Evolutionary conservation across 257 asterid species (phyloP), one percentile per base, ranked within the genome.

Genomic region (Primulina huaijiensis): DNA sequence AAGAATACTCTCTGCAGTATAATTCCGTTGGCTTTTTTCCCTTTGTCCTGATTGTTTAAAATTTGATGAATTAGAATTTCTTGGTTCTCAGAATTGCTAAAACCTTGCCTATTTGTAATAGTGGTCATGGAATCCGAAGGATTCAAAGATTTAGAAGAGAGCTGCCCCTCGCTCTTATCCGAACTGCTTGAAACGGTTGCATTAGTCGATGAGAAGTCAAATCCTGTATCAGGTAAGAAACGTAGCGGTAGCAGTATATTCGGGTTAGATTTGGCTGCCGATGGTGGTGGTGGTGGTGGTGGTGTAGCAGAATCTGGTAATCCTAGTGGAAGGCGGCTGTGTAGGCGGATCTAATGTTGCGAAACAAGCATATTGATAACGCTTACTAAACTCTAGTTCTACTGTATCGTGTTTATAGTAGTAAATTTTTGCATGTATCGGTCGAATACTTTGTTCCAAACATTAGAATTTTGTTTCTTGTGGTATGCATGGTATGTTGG

Each of bases 121-220:
- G 98, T 67, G 83, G 95, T 90, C 60, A 88, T 92, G 98, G 90
- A 83, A 73, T 83, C 92, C 0, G 95, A 87, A 72, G 98, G 97
- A 29, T 90, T 87, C 83, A 77, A 34, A 33, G 83, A 90, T 79
- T 67, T 92, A 79, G 92, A 88, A 77, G 77, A 87, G 83, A 86
- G 93, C 84, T 87, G 92, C 77, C 96, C 93, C n/a, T 76, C 88
- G 38, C 83, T 92, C 65, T 77, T 90, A 76, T 78, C 95, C 0
- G 93, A 90, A 82, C 75, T 92, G 83, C 89, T 92, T 79, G 97
- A 88, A 87, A 88, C 97, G 14, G 87, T 88, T 74, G 97, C 96
- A 11, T 84, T 85, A 8, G 88, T 70, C 57, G 97, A 87, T 56
- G 93, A 85, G 72, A 90, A 87, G 77, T 72, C 95, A 21, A 83